Evolutionary conservation across 2,329 filamentous ascomycete species (phyloP).

Genomic region (Epichloe festucae): DNA sequence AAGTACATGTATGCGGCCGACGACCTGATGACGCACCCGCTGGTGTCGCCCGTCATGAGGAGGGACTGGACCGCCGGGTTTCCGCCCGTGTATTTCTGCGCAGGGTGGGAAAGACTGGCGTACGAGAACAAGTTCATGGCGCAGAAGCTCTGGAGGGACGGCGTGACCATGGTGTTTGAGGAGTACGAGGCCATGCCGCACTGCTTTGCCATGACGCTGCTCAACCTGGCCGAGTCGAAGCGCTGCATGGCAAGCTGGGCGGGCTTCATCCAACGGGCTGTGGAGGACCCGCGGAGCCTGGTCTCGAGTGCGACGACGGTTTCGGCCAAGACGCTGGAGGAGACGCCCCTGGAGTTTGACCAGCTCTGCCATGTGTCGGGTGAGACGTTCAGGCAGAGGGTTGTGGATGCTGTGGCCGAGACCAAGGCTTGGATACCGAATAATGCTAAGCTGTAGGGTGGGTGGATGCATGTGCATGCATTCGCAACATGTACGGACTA

Average conservation of each 20-base stretch:
- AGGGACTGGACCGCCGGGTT: slow-evolving; percentile 42
- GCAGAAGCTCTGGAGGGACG: slow-evolving; percentile 38
- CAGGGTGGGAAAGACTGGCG: slow-evolving; percentile 58
- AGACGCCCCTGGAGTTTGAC: slow-evolving; percentile 30
- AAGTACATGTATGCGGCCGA: slow-evolving; percentile 42
- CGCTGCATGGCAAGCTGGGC: slow-evolving; percentile 44
- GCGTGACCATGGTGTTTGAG: slow-evolving; percentile 50
- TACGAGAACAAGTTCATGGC: slow-evolving; percentile 55
- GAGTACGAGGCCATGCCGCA: slow-evolving; percentile 76
- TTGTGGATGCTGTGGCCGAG: slow-evolving; percentile 17
- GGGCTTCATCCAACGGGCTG: slow-evolving; percentile 36
- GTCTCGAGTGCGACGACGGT: slow-evolving; percentile 31
- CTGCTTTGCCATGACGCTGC: slow-evolving; percentile 50
- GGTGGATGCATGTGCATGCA: not conserved
- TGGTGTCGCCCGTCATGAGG: slow-evolving; percentile 50
- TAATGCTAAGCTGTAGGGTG: slow-evolving; percentile 18
- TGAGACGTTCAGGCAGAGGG: slow-evolving; percentile 28
- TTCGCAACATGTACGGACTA: too few species aligned
- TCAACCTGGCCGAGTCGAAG: slow-evolving; percentile 28
- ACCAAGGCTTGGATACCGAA: slow-evolving; percentile 4
- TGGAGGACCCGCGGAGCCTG: slow-evolving; percentile 21
- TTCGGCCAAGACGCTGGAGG: slow-evolving; percentile 37
- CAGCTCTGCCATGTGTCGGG: slow-evolving; percentile 29
- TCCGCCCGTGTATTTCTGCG: slow-evolving; percentile 55
- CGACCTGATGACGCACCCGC: slow-evolving; percentile 46